phyloP scores from a whole-genome alignment of 129 eudicot species.

The Calendula officinalis region DNA sequence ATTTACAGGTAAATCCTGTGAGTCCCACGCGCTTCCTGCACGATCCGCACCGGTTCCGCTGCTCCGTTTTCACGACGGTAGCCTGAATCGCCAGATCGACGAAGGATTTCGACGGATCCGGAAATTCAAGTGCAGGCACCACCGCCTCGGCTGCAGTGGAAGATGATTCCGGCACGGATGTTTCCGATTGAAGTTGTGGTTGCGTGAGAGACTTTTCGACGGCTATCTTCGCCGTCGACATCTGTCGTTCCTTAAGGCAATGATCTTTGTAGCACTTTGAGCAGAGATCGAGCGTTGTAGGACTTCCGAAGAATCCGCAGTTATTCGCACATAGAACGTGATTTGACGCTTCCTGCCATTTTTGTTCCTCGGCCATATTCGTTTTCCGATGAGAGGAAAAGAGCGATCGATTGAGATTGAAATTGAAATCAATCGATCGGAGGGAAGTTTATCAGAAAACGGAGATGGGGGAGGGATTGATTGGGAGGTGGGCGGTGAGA shows the following conservation, averaged over 20 bases:
- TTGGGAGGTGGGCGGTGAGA: background rate
- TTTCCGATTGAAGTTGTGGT: constrained; percentile 1
- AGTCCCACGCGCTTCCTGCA: constrained; percentile 62
- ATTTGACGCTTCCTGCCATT: constrained; percentile 42
- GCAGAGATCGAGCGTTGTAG: constrained; percentile 50
- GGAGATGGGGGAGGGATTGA: constrained; percentile 18
- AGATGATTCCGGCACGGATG: constrained; percentile 4
- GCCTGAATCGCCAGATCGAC: background rate
- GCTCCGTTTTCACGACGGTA: constrained; percentile 14
- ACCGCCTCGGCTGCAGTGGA: background rate
- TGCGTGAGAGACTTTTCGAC: constrained; percentile 13
- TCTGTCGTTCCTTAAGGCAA: constrained; percentile 26
- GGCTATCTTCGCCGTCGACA: constrained; percentile 16
- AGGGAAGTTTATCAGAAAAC: background rate
- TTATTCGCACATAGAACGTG: constrained; percentile 54
- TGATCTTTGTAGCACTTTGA: constrained; percentile 60
- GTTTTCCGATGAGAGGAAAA: background rate
- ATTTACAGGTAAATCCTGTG: constrained; percentile 57
- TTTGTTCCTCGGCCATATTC: constrained; percentile 57
- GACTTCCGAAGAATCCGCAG: constrained; percentile 70
- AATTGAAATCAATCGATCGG: no score
- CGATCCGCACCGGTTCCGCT: constrained; percentile 40
- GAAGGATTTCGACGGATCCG: constrained; percentile 9
- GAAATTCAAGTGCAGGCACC: background rate
- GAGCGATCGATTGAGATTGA: no score